Percentiles rank a stretch among this genome's conserved stretches.
These are phyloP conservation scores for Aspergillus unguis DNA, from an alignment of 2,329 filamentous ascomycete species.

Conservation along the genomic window DNA sequence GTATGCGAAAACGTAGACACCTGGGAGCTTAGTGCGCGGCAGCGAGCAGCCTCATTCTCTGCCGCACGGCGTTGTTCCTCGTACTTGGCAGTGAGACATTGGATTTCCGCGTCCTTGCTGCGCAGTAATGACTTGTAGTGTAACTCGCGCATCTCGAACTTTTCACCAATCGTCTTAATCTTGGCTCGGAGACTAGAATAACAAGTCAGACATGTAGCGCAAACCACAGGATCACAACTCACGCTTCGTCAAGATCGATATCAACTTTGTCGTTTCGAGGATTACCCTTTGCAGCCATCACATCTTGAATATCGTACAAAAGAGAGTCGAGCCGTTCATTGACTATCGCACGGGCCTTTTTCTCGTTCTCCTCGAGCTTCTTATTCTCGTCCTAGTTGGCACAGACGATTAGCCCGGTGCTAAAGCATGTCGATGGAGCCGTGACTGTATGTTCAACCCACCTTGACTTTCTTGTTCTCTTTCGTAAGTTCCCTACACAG, in stretches of 20 bases:
- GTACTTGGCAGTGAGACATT: slow-evolving; percentile 81
- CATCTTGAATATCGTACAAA: slow-evolving; percentile 79
- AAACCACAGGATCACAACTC: slow-evolving; percentile 36
- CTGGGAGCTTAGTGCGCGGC: slow-evolving; percentile 81
- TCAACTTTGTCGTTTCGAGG: slow-evolving; percentile 77
- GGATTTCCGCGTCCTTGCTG: slow-evolving; percentile 92
- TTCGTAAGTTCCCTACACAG: slow-evolving; percentile 89
- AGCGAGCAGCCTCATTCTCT: slow-evolving; percentile 74
- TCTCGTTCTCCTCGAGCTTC: slow-evolving; percentile 80
- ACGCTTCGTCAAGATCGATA: slow-evolving; percentile 87
- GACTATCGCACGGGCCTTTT: slow-evolving; percentile 74
- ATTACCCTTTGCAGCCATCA: slow-evolving; percentile 81
- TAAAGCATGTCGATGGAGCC: background rate
- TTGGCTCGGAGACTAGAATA: slow-evolving; percentile 61
- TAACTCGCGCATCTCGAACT: slow-evolving; percentile 91
- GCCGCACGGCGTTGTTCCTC: slow-evolving; percentile 88
- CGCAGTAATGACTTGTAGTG: slow-evolving; percentile 91
- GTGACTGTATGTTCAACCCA: slow-evolving; percentile 40
- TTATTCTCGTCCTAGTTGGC: slow-evolving; percentile 78
- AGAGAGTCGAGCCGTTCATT: slow-evolving; percentile 80
- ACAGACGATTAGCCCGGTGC: slow-evolving; percentile 12
- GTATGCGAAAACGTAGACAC: slow-evolving; percentile 95
- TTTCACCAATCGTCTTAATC: slow-evolving; percentile 89
- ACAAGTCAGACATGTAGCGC: slow-evolving; percentile 11
- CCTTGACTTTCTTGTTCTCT: slow-evolving; percentile 98